Base-by-base conservation (phyloP, 768 basidiomycete genomes). In the Suillus decipiens region DNA sequence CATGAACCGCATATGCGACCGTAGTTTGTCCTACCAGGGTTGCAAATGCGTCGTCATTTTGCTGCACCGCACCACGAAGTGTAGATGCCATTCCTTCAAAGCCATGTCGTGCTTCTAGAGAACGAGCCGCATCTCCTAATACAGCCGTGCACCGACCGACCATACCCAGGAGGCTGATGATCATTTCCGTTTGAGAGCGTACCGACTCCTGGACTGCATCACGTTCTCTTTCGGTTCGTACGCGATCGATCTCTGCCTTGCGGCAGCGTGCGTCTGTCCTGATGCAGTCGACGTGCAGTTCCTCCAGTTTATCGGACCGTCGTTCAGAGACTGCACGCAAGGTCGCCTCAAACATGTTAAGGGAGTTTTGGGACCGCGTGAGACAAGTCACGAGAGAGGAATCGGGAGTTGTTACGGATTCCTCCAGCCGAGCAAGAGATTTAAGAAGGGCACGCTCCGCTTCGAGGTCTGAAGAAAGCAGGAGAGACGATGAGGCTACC, bases 331-430 rank as follows among this genome's bases (percentile, higher is more conserved):
- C 87, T 17, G 92, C 92, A n/a, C 90, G 86, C 71, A 95, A 83
- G 42, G 90, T 92, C 17, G 91, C 93, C 54, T 93, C 91, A 70
- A 95, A 93, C 83, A 95, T 90, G 37, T 89, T 86, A 64, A 79
- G 81, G 5, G 91, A 87, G 71, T 93, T 95, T 62, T 82, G 82
- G 3, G 92, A 89, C 6, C 88, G 85, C 69, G 86, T 84, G 34
- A 92, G 72, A 61, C 87, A 83, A 59, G 77, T 73, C 63, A 81
- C 84, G 48, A 92, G 74, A 0, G 82, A 72, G 9, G 92, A 90
- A 53, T 83, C 81, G 2, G 85, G 72, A 69, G 81, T 85, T 56
- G 89, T 70, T 24, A 80, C 84, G 60, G 86, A 82, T 72, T 94
- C 92, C 72, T 95, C 92, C 1, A 90, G 85, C 7, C 72, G 77